phyloP scores from a whole-genome alignment of 176 grass and related monocot genomes.

The Guadua angustifolia region DNA sequence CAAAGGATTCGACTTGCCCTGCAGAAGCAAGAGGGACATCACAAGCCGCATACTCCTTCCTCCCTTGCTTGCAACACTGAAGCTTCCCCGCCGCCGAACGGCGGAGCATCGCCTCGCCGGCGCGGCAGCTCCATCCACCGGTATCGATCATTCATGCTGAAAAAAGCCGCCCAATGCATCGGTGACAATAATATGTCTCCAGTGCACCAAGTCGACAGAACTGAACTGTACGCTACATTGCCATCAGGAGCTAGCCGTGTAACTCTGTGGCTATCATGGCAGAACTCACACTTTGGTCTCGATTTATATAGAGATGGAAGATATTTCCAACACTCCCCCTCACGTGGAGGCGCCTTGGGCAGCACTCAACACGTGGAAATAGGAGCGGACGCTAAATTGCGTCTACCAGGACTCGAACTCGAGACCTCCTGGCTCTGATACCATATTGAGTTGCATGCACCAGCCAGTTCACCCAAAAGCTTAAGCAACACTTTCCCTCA shows the following conservation, averaged over 20 bases:
- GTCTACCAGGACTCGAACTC: no score
- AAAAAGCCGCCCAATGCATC: background rate
- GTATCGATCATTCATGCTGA: background rate
- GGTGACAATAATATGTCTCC: no score
- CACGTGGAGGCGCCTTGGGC: no score
- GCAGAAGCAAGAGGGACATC: constrained; percentile 5
- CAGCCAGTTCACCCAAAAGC: no score
- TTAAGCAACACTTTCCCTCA: no score
- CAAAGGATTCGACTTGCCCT: constrained; percentile 50
- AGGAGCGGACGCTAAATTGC: no score
- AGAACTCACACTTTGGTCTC: background rate
- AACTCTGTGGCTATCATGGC: background rate
- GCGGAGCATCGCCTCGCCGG: background rate
- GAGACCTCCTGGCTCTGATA: no score
- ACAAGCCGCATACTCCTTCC: background rate
- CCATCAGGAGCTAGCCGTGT: background rate
- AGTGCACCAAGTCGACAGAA: background rate
- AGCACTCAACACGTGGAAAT: no score
- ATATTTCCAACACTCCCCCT: no score
- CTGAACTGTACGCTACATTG: background rate
- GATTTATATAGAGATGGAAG: constrained; percentile 10
- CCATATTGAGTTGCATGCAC: no score
- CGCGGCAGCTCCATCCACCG: background rate
- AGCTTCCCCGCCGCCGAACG: background rate
- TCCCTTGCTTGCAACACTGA: background rate